A percentile compares a stretch with the other conserved stretches of the same genome.
Evolutionary conservation across 2,329 filamentous ascomycete genomes (phyloP).

Genomic region (Fonsecaea pedrosoi): DNA sequence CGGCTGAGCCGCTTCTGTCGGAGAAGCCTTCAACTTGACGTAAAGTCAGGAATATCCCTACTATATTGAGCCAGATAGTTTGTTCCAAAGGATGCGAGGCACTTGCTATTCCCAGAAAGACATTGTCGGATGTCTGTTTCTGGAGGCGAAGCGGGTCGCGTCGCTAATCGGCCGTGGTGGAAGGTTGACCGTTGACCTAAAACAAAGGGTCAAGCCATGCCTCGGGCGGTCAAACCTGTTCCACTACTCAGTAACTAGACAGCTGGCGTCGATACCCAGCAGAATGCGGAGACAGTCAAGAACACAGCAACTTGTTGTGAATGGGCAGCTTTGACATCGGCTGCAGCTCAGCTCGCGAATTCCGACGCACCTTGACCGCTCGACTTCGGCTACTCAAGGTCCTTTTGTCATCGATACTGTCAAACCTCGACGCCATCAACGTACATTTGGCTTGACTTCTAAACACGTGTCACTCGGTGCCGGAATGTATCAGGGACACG

Average conservation of each 20-base stretch:
- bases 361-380: slow-evolving; percentile 6
- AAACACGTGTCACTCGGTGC: background rate
- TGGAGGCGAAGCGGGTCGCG: background rate
- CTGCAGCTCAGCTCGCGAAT: slow-evolving; percentile 14
- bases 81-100: background rate
- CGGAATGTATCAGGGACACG: background rate
- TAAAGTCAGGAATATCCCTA: background rate
- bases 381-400: background rate
- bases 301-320: background rate
- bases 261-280: background rate
- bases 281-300: background rate
- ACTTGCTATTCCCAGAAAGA: background rate
- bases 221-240: background rate
- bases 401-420: background rate
- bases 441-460: background rate
- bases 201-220: background rate
- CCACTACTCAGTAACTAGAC: background rate
- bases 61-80: background rate
- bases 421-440: background rate
- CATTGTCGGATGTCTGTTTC: background rate
- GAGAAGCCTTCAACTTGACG: background rate
- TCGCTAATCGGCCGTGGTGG: background rate
- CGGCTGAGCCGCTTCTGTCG: background rate
- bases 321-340: background rate
- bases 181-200: background rate